Conservation (phyloP, 352 stramenopile species). For the Globisporangium mamillatum region DNA sequence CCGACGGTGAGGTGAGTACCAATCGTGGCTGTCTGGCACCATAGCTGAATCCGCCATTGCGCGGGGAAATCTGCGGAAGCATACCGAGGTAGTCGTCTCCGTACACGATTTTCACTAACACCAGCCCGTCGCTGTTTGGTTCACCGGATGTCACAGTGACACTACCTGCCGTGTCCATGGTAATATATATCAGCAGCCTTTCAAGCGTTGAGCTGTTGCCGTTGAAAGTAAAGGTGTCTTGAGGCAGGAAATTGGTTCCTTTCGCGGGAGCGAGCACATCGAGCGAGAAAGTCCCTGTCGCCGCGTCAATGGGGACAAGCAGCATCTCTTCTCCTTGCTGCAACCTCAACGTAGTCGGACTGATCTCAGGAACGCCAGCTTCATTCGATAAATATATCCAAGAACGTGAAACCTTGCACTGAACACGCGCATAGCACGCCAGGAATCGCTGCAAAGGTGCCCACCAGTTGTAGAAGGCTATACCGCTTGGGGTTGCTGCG, state of each 20-base stretch:
- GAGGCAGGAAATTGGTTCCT: conserved; percentile 1
- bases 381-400: not conserved
- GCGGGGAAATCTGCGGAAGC: not conserved
- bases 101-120: conserved; percentile 6
- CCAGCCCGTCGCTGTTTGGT: not conserved
- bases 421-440: conserved; percentile 22
- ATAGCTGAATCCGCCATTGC: not conserved
- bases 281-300: not conserved
- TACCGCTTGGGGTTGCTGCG: not conserved
- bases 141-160: not conserved
- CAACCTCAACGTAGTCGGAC: not conserved
- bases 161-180: conserved; percentile 8
- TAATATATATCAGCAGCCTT: conserved; percentile 9
- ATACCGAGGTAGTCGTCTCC: conserved; percentile 14
- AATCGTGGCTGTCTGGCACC: conserved; percentile 2
- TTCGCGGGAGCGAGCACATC: not conserved
- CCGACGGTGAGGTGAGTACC: not conserved
- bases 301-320: not conserved
- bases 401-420: conserved; percentile 6
- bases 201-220: conserved; percentile 9
- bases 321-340: conserved; percentile 2
- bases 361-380: not conserved
- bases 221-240: not conserved
- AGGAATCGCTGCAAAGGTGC: conserved; percentile 25
- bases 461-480: conserved; percentile 27